Evolutionary conservation across 164 flowering plant species (phyloP).

Genomic region (Akebia trifoliata): DNA sequence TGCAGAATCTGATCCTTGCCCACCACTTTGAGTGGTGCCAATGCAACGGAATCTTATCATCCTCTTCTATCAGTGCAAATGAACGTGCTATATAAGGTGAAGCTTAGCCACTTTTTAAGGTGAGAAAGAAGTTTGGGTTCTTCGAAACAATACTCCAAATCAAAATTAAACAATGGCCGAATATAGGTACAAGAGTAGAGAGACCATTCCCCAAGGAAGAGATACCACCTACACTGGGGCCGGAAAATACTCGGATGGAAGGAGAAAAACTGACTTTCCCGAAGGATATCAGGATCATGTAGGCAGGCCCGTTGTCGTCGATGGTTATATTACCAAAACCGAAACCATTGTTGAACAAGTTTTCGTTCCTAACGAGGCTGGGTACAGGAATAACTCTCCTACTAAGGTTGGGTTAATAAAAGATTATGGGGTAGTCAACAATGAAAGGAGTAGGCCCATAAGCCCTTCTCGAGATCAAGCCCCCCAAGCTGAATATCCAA

Average conservation of each 20-base stretch:
- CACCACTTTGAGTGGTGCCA: too few species aligned
- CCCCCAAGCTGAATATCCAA: too few species aligned
- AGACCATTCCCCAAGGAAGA: slow-evolving; percentile 3
- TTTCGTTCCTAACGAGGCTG: slow-evolving; percentile 12
- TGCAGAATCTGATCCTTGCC: too few species aligned
- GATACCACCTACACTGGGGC: slow-evolving; percentile 7
- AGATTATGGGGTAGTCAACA: slow-evolving; percentile 23
- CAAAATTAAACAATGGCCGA: slow-evolving; percentile 4
- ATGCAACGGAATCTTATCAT: too few species aligned
- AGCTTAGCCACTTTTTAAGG: too few species aligned
- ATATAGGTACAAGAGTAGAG: neutral
- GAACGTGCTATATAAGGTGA: too few species aligned
- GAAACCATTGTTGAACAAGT: slow-evolving; percentile 19
- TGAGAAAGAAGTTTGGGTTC: neutral
- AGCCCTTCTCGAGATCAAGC: too few species aligned
- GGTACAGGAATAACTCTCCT: neutral
- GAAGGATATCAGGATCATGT: slow-evolving; percentile 17
- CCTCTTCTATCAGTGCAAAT: too few species aligned
- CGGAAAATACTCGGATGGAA: slow-evolving; percentile 5
- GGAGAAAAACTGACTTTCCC: slow-evolving; percentile 11
- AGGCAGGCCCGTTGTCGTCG: slow-evolving; percentile 23
- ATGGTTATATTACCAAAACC: slow-evolving; percentile 8
- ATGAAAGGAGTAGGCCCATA: too few species aligned
- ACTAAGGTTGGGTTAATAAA: slow-evolving; percentile 9
- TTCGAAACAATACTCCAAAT: neutral